Base-by-base conservation (phyloP, 2,329 filamentous ascomycete genomes). In the Magnaporthiopsis rhizophila region DNA sequence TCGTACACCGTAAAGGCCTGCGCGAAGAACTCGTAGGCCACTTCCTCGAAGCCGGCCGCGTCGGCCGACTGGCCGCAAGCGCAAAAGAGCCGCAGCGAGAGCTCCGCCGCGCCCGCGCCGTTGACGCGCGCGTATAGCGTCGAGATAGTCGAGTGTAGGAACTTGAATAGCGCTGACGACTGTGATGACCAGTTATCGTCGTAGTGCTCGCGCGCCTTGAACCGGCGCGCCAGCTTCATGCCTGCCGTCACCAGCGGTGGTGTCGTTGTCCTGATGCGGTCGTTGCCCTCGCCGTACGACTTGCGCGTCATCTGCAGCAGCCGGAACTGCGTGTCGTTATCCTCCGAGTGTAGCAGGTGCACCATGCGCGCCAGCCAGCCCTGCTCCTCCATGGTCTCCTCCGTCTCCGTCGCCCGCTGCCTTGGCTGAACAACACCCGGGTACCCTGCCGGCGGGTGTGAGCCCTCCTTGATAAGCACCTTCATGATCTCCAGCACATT, bases 1-100 rank as follows among this genome's bases (percentile, higher is more conserved):
- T 99, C 95, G 73, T 99, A 99, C 11, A 98, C 92, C 0, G 94
- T 98, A 71, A 99, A 99, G 0, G 95, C 94, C 76, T 99, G 95
- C 0, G 95, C 95, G 71, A 97, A 98, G 79, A 96, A 99, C 74
- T 99, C 95, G 75, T 99, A 99, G 13, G 92, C 90, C 58, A 97
- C 92, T 77, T 99, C 95, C 74, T 99, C 94, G 69, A 96, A 96
- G 2, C 90, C 90, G 13, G 88, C 91, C 75, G 95, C 89, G 71
- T 97, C 93, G 13, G 95, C 93, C 38, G 96, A 90, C 78, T 97
- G 93, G 28, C 95, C 95, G 72, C 92, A 96, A 58, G 91, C 88
- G 70, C 95, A 89, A 74, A 98, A 99, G 21, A 98, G 81, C 2
- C 95, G 90, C 61, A 99, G 83, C 0, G 91, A 88, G 26, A 99